These are phyloP conservation scores for Gossypium schwendimanii DNA, from an alignment of 441 rosid genomes.

Conservation along the genomic window DNA sequence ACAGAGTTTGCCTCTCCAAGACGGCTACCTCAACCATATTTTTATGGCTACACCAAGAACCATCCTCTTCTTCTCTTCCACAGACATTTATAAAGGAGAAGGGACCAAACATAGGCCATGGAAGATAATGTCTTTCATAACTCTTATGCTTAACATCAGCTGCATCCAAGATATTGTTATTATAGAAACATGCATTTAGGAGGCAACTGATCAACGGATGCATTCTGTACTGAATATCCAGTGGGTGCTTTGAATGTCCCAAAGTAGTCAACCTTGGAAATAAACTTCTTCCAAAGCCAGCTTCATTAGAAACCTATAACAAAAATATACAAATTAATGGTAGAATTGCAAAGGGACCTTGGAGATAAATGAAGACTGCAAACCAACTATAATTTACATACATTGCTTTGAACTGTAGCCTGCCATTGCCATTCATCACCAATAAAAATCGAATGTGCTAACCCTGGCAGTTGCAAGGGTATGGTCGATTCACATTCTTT, in stretches of 20 bases:
- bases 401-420: slow-evolving; percentile 35
- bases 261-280: slow-evolving; percentile 37
- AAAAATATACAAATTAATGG: not conserved
- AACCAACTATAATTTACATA: not conserved
- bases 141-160: slow-evolving; percentile 21
- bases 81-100: slow-evolving; percentile 38
- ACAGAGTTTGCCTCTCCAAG: slow-evolving; percentile 21
- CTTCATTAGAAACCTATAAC: slow-evolving; percentile 26
- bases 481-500: slow-evolving; percentile 42
- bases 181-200: slow-evolving; percentile 33
- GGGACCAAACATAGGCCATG: slow-evolving; percentile 36
- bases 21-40: slow-evolving; percentile 43
- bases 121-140: slow-evolving; percentile 23
- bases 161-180: slow-evolving; percentile 26
- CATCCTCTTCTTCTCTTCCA: slow-evolving; percentile 36
- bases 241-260: slow-evolving; percentile 32
- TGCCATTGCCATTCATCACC: slow-evolving; percentile 43
- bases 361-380: not conserved
- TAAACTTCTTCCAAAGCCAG: slow-evolving; percentile 47
- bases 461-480: slow-evolving; percentile 31
- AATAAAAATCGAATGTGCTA: slow-evolving; percentile 31
- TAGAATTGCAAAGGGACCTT: too few species aligned
- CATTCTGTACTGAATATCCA: slow-evolving; percentile 46
- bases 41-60: slow-evolving; percentile 20
- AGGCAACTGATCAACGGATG: slow-evolving; percentile 42